Percentiles rank a stretch among this genome's conserved stretches.
phyloP scores from a whole-genome alignment of 768 basidiomycete species.

The Coprinopsis strossmayeri region DNA sequence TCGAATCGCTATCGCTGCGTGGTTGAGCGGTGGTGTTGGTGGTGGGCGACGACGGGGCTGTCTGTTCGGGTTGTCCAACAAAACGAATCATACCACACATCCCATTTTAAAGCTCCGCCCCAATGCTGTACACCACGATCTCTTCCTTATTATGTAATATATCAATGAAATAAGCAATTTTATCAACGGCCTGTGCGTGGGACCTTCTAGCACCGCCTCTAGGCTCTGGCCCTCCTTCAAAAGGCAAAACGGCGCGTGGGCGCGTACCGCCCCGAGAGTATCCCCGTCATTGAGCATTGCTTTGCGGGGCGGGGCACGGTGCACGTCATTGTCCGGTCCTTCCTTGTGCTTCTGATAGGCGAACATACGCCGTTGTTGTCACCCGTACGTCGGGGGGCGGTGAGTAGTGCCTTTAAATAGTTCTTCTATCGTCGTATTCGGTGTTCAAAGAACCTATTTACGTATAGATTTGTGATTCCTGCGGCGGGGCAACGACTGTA shows the following conservation, averaged over 20 bases:
- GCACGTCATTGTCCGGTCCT: too few relatives aligned
- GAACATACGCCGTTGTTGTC: too few relatives aligned
- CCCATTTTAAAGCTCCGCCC: not conserved
- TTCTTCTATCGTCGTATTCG: too few relatives aligned
- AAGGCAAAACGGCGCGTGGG: not conserved
- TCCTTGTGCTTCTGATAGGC: too few relatives aligned
- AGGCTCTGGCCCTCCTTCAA: not conserved
- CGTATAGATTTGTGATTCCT: too few relatives aligned
- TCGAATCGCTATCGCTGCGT: too few relatives aligned
- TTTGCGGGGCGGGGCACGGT: too few relatives aligned
- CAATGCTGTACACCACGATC: not conserved
- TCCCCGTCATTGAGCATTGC: too few relatives aligned
- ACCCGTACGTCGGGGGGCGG: too few relatives aligned
- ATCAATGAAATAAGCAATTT: not conserved
- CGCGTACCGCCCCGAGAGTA: not conserved
- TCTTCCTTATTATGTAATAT: not conserved
- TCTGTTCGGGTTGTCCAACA: conserved; percentile 5
- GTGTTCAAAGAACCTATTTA: too few relatives aligned
- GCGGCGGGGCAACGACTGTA: too few relatives aligned
- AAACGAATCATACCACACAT: conserved; percentile 2
- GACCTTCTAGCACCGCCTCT: not conserved
- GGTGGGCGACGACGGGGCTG: not conserved
- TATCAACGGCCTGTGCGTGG: conserved; percentile 1
- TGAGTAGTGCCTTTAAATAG: too few relatives aligned
- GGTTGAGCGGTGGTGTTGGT: not conserved